Percentiles rank a stretch among this genome's conserved stretches.
phyloP scores from a whole-genome alignment of 1,284 basidiomycete genomes.

The Ceratobasidium sp. region DNA sequence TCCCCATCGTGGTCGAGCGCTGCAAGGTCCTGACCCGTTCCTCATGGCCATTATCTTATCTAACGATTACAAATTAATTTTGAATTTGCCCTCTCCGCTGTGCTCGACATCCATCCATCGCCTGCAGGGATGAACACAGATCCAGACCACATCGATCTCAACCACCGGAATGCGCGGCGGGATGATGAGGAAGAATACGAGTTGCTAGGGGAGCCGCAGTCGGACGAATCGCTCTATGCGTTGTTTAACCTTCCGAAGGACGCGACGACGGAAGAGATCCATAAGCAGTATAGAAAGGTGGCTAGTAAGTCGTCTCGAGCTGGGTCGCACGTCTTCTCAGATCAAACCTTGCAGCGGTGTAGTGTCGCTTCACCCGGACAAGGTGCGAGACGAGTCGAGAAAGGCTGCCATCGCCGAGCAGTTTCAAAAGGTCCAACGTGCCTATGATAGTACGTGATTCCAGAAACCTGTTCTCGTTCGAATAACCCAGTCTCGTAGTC shows the following conservation, averaged over 20 bases:
- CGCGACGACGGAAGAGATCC: conserved; percentile 70
- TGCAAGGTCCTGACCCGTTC: conserved; percentile 1
- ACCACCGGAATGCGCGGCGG: conserved; percentile 31
- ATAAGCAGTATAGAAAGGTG: conserved; percentile 71
- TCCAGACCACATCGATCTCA: conserved; percentile 21
- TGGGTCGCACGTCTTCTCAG: conserved; percentile 8
- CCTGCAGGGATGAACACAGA: neutral
- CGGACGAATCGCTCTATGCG: conserved; percentile 49
- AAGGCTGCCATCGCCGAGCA: conserved; percentile 67
- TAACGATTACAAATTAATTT: conserved; percentile 20
- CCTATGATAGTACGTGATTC: conserved; percentile 67
- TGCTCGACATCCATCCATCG: neutral
- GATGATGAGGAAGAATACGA: conserved; percentile 5
- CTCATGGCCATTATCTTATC: conserved; percentile 12
- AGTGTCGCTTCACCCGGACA: conserved; percentile 85
- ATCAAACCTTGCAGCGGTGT: conserved; percentile 11
- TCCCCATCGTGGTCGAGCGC: conserved; percentile 54
- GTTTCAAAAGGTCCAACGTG: conserved; percentile 78
- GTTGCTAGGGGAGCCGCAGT: neutral
- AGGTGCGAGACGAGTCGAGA: conserved; percentile 66
- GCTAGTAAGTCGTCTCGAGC: conserved; percentile 54
- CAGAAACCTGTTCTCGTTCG: neutral
- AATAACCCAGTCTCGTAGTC: conserved; percentile 55
- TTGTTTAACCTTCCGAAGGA: conserved; percentile 70
- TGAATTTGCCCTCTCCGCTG: conserved; percentile 1